Conservation (phyloP, 2,329 filamentous ascomycete genomes). For the Parafenestella ontariensis region DNA sequence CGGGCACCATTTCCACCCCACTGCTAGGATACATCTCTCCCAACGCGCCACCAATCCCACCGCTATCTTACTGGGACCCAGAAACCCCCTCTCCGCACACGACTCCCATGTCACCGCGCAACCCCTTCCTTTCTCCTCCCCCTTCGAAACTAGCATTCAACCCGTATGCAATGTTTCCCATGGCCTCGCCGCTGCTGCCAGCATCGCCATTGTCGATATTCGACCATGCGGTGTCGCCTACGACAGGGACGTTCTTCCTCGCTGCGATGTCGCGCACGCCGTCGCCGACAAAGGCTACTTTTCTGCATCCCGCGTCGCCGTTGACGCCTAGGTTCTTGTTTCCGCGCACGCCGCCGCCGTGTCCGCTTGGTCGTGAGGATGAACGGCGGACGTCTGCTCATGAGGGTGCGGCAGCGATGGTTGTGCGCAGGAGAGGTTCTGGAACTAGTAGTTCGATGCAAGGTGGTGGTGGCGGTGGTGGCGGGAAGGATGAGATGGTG, state of each 20-base stretch:
- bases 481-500: neutral
- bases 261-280: neutral
- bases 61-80: slow-evolving; percentile 25
- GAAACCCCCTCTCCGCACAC: slow-evolving; percentile 19
- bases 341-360: slow-evolving; percentile 16
- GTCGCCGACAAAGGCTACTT: neutral
- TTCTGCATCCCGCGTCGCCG: neutral
- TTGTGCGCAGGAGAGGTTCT: slow-evolving; percentile 1
- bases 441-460: slow-evolving; percentile 6
- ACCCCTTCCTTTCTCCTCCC: slow-evolving; percentile 25
- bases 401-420: neutral
- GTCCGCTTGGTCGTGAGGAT: neutral
- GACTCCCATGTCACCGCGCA: slow-evolving; percentile 13
- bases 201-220: slow-evolving; percentile 28
- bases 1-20: neutral
- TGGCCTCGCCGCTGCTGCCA: slow-evolving; percentile 20
- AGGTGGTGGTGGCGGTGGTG: too few relatives aligned
- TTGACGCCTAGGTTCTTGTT: slow-evolving; percentile 19
- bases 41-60: slow-evolving; percentile 14
- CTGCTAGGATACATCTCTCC: neutral
- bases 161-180: neutral
- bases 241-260: neutral
- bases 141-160: neutral
- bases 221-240: slow-evolving; percentile 15
- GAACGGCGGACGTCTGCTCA: neutral